Base-by-base conservation (phyloP, 164 flowering plant genomes). In the Umbellularia californica region DNA sequence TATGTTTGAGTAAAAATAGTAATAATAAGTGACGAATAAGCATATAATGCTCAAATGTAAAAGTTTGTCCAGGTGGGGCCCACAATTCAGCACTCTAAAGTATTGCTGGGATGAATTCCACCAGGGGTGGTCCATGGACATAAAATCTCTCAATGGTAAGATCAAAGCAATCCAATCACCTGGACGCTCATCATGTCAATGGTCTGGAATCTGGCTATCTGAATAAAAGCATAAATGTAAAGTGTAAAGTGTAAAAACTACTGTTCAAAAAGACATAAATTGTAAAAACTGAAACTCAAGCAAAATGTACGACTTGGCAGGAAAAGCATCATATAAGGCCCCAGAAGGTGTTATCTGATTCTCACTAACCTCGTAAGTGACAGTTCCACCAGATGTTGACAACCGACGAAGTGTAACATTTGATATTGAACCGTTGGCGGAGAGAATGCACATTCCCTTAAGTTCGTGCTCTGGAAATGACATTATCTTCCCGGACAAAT, bases 381-480 rank as follows among this genome's bases (percentile, higher is more conserved):
- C 93, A 60, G 92, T 92, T 22, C 97, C 97, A 51, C 98, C 97
- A 70, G 95, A 93, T 66, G 96, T 88, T 52, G 93, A 89, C 6
- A 93, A 82, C 75, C 93, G 97, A 50, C 96, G 91, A 17, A 95
- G 89, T 22, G 98, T 95, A 55, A 89, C 99, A 82, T 90, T 95
- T 27, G 98, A 92, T 75, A 93, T 86, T 76, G 95, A 86, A 77
- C 99, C 99, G 83, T 82, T 92, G 64, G 97, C 99, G 63, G 99
- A 87, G 22, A 95, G 82, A 72, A 95, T 87, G 79, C 97, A 95
- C n/a, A 93, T 86, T 69, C 92, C 94, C 70, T 93, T 81, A 3
- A 96, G 88, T 63, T 94, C 92, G 75, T 90, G 75, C 80, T 93
- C 96, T 78, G 95, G 85, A 83, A 95, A 92, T 70, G 96, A 82